Evolutionary conservation across 768 basidiomycete species (phyloP), one percentile per base, ranked within the genome.

Genomic region (Lactifluus volemus): DNA sequence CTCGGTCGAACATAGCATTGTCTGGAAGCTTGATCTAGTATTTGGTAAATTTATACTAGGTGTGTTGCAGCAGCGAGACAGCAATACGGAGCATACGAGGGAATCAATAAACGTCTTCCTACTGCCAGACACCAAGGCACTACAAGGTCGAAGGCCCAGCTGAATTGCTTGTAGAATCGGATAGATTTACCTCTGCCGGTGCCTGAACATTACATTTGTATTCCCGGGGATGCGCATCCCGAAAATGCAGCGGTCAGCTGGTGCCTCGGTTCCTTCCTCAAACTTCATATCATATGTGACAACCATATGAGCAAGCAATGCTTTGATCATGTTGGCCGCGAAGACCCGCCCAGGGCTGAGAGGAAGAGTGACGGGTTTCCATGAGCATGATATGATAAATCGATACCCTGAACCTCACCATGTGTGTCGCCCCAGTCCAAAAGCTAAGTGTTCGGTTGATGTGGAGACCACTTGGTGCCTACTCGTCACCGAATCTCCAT

Each of bases 271-370:
- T 7, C 63, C 72, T 14, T 69, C 62, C 50, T 67, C 64, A 39
- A 71, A 57, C 55, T 68, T 68, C 21, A 74, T 53, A 56, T 73
- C 73, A 63, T 74, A 74, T 25, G 69, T 70, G 6, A 70, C 34
- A 10, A 75, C 53, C 0, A 75, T 58, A 50, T 70, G 64, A 9
- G 73, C 74, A 12, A 75, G 58, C 63, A 75, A 64, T 6, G 68
- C 67, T 60, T 76, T 76, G 19, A 76, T 49, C 63, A 72, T 72
- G 58, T 63, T 70, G 11, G 67, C 63, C 4, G 72, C 74, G 54
- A 75, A 75, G 65, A 73, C 73, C 1, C 74, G 66, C 5, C 75
- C 73, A 0, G 75, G 73, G 49, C 74, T 75, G 56, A 54, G n/a
- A 30, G 6, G 41, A 25, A 17, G 41, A 15, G 29, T 32, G 34